Percentiles rank a stretch among this genome's conserved stretches.
phyloP scores from a whole-genome alignment of 352 stramenopile genomes.

The Globisporangium mamillatum region DNA sequence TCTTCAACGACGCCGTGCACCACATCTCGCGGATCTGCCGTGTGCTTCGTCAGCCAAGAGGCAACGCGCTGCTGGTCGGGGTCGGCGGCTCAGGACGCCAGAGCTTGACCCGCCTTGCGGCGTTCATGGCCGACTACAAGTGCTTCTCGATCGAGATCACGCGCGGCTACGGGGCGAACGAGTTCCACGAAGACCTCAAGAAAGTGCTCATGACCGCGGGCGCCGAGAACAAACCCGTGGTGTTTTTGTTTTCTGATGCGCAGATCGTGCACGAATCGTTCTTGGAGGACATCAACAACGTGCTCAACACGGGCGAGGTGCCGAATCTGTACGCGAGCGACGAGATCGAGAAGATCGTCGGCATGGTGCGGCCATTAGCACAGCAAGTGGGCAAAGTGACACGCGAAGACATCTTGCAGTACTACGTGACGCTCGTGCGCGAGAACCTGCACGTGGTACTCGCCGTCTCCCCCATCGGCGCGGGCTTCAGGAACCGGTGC shows the following conservation, averaged over 20 bases:
- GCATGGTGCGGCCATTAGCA: constrained; percentile 76
- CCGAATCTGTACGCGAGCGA: constrained; percentile 92
- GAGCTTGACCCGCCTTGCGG: constrained; percentile 86
- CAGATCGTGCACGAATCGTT: constrained; percentile 94
- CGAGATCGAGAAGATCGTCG: constrained; percentile 89
- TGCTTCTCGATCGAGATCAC: constrained; percentile 94
- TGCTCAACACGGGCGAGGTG: constrained; percentile 93
- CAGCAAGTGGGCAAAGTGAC: constrained; percentile 78
- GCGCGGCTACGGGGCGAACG: constrained; percentile 82
- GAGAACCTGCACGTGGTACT: constrained; percentile 95
- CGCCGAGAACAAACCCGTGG: constrained; percentile 82
- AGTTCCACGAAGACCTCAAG: constrained; percentile 93
- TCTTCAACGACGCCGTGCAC: constrained; percentile 94
- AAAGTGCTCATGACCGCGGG: constrained; percentile 89
- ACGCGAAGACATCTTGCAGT: constrained; percentile 79
- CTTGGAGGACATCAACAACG: constrained; percentile 94
- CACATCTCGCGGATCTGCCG: constrained; percentile 93
- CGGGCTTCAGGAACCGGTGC: constrained; percentile 90
- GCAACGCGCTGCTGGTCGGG: constrained; percentile 91
- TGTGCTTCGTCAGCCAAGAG: constrained; percentile 89
- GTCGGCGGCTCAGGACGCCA: constrained; percentile 90
- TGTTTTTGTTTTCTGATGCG: constrained; percentile 93
- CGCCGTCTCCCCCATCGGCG: constrained; percentile 90
- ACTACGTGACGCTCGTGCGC: constrained; percentile 90
- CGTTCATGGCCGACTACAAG: constrained; percentile 91